These are phyloP conservation scores for Choiromyces venosus DNA, from an alignment of 495 filamentous ascomycete genomes.

Conservation along the genomic window DNA sequence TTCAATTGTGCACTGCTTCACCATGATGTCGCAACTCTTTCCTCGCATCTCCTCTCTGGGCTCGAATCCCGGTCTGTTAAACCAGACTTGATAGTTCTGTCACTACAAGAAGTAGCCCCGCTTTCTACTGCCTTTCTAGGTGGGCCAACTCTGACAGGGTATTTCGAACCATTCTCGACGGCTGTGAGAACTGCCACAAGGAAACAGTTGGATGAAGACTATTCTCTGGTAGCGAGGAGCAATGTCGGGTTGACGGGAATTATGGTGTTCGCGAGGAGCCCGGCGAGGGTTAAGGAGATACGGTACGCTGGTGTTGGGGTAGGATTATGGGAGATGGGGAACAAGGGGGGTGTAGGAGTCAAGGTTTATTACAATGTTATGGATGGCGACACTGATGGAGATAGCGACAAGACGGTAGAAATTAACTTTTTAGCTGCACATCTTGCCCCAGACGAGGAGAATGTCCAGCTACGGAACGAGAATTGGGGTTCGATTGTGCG, in stretches of 20 bases:
- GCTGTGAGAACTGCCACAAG: conserved; percentile 64
- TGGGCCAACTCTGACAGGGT: conserved; percentile 69
- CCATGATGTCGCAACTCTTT: conserved; percentile 62
- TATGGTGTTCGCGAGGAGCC: conserved; percentile 68
- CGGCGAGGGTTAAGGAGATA: conserved; percentile 53
- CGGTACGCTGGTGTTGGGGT: conserved; percentile 72
- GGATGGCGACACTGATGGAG: conserved; percentile 22
- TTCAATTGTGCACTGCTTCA: conserved; percentile 69
- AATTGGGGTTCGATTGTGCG: conserved; percentile 82
- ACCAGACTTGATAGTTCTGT: conserved; percentile 70
- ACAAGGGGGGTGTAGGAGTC: conserved; percentile 86
- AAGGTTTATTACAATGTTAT: conserved; percentile 53
- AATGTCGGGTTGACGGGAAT: conserved; percentile 86
- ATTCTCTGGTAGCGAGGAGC: conserved; percentile 51
- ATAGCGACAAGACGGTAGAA: conserved; percentile 47
- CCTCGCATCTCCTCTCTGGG: conserved; percentile 64
- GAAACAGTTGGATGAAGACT: conserved; percentile 43
- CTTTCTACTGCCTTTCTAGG: conserved; percentile 78
- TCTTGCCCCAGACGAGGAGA: conserved; percentile 76
- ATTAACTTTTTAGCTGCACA: conserved; percentile 86
- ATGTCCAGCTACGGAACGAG: conserved; percentile 62
- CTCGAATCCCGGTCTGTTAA: conserved; percentile 47
- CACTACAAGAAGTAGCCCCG: conserved; percentile 86
- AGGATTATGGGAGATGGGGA: conserved; percentile 79
- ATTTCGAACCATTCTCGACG: conserved; percentile 61